A percentile compares a stretch with the other conserved stretches of the same genome.
These are phyloP conservation scores for Condylostoma magnum DNA, from an alignment of 169 alveolate genomes.

Conservation along the genomic window DNA sequence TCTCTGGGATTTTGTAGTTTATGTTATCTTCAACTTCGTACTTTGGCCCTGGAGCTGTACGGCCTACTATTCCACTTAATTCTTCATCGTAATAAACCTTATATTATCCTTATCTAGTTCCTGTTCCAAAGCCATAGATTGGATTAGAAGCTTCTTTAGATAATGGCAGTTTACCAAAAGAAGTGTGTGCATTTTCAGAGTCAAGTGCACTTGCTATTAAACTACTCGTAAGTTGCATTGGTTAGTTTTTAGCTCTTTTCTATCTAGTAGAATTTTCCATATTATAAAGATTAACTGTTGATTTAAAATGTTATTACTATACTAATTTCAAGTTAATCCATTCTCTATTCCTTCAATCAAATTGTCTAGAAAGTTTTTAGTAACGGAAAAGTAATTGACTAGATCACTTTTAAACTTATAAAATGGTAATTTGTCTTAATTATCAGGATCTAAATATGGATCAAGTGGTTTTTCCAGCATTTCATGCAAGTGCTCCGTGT, in stretches of 20 bases:
- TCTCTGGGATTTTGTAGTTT: constrained; percentile 42
- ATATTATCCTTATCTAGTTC: constrained; percentile 43
- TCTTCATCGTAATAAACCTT: constrained; percentile 45
- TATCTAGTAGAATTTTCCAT: background rate
- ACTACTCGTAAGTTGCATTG: constrained; percentile 4
- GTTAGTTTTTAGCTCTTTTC: background rate
- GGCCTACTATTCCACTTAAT: constrained; percentile 39
- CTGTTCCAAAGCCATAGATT: constrained; percentile 45
- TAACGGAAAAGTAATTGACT: constrained; percentile 20
- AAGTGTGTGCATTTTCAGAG: constrained; percentile 52
- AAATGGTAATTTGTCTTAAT: constrained; percentile 16
- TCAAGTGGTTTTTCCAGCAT: constrained; percentile 37
- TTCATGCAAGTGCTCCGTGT: constrained; percentile 38
- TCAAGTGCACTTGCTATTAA: constrained; percentile 41
- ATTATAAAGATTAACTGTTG: background rate
- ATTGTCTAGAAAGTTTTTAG: constrained; percentile 12
- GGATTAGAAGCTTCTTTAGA: constrained; percentile 55
- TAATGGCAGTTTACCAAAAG: constrained; percentile 60
- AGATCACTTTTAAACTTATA: constrained; percentile 27
- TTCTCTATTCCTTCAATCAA: constrained; percentile 22
- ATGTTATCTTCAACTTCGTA: constrained; percentile 35
- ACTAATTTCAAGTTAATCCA: constrained; percentile 8
- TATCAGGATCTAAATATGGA: background rate
- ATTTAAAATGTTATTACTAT: background rate
- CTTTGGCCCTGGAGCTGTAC: constrained; percentile 58